phyloP scores from a whole-genome alignment of 371 early-diverging fungal species.

The Fennellomyces sp. region DNA sequence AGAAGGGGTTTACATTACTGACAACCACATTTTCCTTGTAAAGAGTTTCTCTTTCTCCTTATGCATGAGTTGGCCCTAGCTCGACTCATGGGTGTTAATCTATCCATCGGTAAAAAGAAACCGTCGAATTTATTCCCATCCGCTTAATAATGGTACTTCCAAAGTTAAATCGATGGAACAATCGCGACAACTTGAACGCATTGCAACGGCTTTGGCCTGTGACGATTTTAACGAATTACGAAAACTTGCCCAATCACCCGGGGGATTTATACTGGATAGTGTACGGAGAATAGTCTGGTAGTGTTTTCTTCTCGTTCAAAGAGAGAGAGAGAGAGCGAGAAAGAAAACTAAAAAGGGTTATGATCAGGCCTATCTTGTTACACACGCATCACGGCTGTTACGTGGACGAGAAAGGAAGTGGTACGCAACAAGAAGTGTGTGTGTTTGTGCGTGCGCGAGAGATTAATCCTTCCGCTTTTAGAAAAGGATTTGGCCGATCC shows the following conservation, averaged over 20 bases:
- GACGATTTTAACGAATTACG: conserved; percentile 33
- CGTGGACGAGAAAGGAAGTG: conserved; percentile 51
- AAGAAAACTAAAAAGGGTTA: background rate
- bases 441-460: background rate
- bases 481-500: conserved; percentile 54
- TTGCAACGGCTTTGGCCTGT: conserved; percentile 31
- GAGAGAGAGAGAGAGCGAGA: background rate
- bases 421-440: conserved; percentile 19
- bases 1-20: too few species aligned
- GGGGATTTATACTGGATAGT: conserved; percentile 41
- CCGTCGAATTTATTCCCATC: background rate
- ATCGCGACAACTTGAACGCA: conserved; percentile 29
- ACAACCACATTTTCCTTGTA: background rate
- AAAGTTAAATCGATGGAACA: conserved; percentile 35
- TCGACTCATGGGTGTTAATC: conserved; percentile 18
- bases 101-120: conserved; percentile 26
- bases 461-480: conserved; percentile 3
- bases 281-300: conserved; percentile 48
- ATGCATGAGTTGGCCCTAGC: conserved; percentile 18
- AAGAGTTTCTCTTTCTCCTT: background rate
- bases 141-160: too few species aligned
- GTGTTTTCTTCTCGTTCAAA: background rate
- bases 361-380: conserved; percentile 47
- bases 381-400: conserved; percentile 56
- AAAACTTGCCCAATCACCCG: conserved; percentile 32